A percentile compares a stretch with the other conserved stretches of the same genome.
phyloP scores from a whole-genome alignment of 225 moss, liverwort and hornwort genomes.

The Lunularia cruciata region DNA sequence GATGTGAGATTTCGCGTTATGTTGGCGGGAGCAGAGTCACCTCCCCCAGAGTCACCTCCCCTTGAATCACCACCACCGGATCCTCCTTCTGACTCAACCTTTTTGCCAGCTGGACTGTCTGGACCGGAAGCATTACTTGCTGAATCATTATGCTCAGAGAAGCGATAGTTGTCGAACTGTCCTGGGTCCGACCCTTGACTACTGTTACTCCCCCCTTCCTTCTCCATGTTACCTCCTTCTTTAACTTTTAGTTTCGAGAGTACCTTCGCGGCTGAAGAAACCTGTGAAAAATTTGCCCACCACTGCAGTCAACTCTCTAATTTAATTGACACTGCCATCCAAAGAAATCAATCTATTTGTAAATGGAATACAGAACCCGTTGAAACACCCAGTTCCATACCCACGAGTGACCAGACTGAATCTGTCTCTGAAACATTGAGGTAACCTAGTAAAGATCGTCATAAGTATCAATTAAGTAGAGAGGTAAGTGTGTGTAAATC shows the following conservation, averaged over 20 bases:
- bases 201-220: constrained; percentile 24
- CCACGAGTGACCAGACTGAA: no score
- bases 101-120: constrained; percentile 19
- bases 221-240: constrained; percentile 15
- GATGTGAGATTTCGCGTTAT: background rate
- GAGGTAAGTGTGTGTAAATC: no score
- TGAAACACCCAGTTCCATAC: no score
- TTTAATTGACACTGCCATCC: background rate
- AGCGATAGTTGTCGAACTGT: constrained; percentile 3
- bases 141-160: constrained; percentile 16
- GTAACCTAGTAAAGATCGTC: no score
- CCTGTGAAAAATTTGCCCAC: constrained; percentile 8
- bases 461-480: no score
- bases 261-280: constrained; percentile 29
- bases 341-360: no score
- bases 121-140: constrained; percentile 15
- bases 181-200: constrained; percentile 20
- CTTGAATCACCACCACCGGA: background rate
- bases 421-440: no score
- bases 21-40: background rate
- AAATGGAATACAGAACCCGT: no score
- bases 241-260: constrained; percentile 38
- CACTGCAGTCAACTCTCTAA: constrained; percentile 8
- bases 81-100: constrained; percentile 3
- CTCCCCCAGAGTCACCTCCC: no score